Percentiles rank a stretch among this genome's conserved stretches.
Conservation (phyloP, 1,284 basidiomycete genomes). For the Coniferiporia sulphurascens region DNA sequence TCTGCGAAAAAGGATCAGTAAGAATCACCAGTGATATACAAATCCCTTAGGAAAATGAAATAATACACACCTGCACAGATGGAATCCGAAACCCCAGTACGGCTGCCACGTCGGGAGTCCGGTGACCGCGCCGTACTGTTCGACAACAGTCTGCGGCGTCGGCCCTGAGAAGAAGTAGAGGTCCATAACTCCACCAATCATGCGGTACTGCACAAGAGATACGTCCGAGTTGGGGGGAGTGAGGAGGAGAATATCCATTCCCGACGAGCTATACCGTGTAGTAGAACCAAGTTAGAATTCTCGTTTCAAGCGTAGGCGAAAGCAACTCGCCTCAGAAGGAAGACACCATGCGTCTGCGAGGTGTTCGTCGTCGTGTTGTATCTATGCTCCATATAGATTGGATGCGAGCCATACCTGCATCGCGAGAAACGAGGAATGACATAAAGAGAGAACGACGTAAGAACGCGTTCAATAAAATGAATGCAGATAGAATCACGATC, state of each 20-base stretch:
- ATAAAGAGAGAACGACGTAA: conserved; percentile 9
- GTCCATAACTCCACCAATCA: conserved; percentile 62
- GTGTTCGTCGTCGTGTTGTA: conserved; percentile 43
- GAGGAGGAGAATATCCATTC: conserved; percentile 59
- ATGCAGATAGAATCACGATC: conserved; percentile 11
- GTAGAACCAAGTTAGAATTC: background rate
- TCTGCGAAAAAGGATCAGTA: conserved; percentile 28
- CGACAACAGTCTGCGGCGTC: conserved; percentile 54
- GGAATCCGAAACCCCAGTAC: conserved; percentile 67
- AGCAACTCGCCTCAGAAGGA: conserved; percentile 50
- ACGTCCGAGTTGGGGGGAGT: conserved; percentile 45
- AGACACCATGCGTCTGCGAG: conserved; percentile 64
- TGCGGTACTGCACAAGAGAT: conserved; percentile 60
- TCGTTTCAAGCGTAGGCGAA: background rate
- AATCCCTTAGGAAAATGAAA: background rate
- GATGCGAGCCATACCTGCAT: conserved; percentile 64
- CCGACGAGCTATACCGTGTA: conserved; percentile 37
- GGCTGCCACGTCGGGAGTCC: conserved; percentile 66
- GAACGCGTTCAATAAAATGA: background rate
- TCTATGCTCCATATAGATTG: conserved; percentile 63
- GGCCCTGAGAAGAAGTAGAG: conserved; percentile 72
- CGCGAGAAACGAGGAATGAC: conserved; percentile 6
- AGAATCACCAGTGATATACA: background rate
- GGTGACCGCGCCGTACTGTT: conserved; percentile 59
- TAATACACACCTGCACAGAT: conserved; percentile 52